Base-by-base conservation (phyloP, 805 yeast genomes). In the Lachancea sp. region DNA sequence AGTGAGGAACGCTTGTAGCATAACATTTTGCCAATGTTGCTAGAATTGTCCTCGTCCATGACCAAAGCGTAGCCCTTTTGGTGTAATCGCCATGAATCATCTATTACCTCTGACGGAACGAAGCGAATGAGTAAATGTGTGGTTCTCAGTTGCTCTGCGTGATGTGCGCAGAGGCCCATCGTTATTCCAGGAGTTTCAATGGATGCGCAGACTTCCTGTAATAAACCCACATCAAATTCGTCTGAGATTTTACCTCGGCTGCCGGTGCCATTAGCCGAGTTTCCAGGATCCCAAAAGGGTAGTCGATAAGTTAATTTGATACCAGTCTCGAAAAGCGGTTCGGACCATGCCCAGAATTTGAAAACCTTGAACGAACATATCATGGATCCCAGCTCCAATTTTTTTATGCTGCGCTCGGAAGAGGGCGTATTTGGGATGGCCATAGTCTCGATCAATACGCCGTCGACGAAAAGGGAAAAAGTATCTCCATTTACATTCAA, bases 361-460 rank as follows among this genome's bases (percentile, higher is more conserved):
- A 38, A 60, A 12, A 63, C 43, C 39, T 53, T 59, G n/a, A 67
- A 54, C 2, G 67, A 54, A 7, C 63, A 52, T 17, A 59, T 61
- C 49, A 65, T 61, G 1, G 67, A 58, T 8, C 67, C 69, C 25
- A 68, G 13, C 31, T 56, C 62, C n/a, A 67, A 13, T 5, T 29
- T 35, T 3, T 50, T 39, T 13, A 50, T 42, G 18, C 47, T 45
- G 2, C 50, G 48, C 2, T 49, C 34, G 0, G 51, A 20, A 8
- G 25, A 22, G 25, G 25, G 25, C 3, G 46, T 48, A 18, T 49
- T 50, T 18, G 55, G 50, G 12, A 61, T 30, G 4, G 55, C 31
- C 10, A 63, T 44, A 11, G 45, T 50, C 36, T 54, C 57, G 2
- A 60, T 41, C 3, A 46, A 42, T 25, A 39, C 36, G 0, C 62